Conservation (phyloP, 2,329 filamentous ascomycete genomes). For the Blastomyces emzantsi region DNA sequence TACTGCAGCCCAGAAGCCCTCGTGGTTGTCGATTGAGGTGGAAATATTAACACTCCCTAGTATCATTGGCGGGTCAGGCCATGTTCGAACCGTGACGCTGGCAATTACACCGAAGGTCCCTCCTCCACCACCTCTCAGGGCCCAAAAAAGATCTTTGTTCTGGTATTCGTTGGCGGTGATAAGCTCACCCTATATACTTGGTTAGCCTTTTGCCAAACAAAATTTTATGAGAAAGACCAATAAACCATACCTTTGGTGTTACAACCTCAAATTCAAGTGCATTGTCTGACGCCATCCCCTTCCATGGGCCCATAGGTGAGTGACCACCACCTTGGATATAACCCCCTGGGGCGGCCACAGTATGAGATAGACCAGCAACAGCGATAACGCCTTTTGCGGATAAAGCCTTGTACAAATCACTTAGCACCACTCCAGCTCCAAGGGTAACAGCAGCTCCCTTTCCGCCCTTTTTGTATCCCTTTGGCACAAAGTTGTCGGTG, state of each 20-base stretch:
- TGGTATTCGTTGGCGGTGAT: slow-evolving; percentile 39
- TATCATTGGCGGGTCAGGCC: slow-evolving; percentile 31
- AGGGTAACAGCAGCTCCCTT: slow-evolving; percentile 24
- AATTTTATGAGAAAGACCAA: background rate
- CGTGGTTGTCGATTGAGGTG: slow-evolving; percentile 11
- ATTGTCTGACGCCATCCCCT: slow-evolving; percentile 53
- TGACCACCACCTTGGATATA: slow-evolving; percentile 55
- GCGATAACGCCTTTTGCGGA: slow-evolving; percentile 41
- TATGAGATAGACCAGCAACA: slow-evolving; percentile 47
- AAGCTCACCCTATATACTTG: slow-evolving; percentile 31
- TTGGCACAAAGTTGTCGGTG: slow-evolving; percentile 23
- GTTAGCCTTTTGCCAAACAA: background rate
- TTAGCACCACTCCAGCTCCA: slow-evolving; percentile 47
- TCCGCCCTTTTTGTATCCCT: slow-evolving; percentile 1
- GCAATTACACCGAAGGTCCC: slow-evolving; percentile 51
- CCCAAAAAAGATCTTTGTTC: slow-evolving; percentile 55
- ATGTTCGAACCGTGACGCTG: slow-evolving; percentile 42
- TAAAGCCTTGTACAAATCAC: slow-evolving; percentile 41
- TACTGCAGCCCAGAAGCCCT: slow-evolving; percentile 21
- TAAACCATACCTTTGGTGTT: slow-evolving; percentile 28
- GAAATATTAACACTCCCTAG: slow-evolving; percentile 21
- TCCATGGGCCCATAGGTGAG: slow-evolving; percentile 43
- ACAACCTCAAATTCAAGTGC: slow-evolving; percentile 49
- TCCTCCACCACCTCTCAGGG: slow-evolving; percentile 50
- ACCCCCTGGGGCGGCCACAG: slow-evolving; percentile 51